Conservation (phyloP, 2,329 filamentous ascomycete genomes). For the Pestalotiopsis sp. region DNA sequence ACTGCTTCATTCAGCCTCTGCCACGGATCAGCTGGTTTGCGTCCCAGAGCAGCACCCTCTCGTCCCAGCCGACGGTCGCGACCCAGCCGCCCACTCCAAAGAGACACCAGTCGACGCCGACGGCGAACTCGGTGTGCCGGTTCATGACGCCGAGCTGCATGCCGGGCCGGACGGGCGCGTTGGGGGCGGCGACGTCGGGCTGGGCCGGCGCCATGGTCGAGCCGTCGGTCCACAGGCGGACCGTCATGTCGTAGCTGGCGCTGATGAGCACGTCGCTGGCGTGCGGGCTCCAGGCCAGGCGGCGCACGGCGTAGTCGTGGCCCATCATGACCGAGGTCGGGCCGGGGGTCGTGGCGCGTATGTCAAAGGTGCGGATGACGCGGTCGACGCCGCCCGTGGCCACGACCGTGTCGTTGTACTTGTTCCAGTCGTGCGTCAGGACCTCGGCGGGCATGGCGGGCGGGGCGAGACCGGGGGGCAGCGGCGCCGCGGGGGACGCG, state of each 20-base stretch:
- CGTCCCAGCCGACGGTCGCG: constrained; percentile 92
- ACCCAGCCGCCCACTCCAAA: constrained; percentile 97
- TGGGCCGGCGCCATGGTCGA: constrained; percentile 36
- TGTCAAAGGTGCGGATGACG: constrained; percentile 85
- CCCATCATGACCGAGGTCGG: constrained; percentile 75
- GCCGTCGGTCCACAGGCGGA: constrained; percentile 86
- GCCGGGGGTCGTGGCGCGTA: constrained; percentile 72
- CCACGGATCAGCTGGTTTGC: constrained; percentile 43
- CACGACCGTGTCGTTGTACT: constrained; percentile 83
- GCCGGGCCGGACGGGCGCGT: constrained; percentile 50
- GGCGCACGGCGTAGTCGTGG: constrained; percentile 87
- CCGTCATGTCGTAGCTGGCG: constrained; percentile 97
- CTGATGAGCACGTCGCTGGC: constrained; percentile 83
- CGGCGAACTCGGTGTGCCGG: constrained; percentile 91
- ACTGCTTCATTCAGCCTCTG: background rate
- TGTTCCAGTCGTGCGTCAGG: constrained; percentile 98
- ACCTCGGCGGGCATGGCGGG: constrained; percentile 71
- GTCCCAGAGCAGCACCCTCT: constrained; percentile 90
- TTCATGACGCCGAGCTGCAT: constrained; percentile 85
- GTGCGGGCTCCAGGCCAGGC: constrained; percentile 90
- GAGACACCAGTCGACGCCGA: constrained; percentile 95
- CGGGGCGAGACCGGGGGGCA: constrained; percentile 28
- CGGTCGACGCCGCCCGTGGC: constrained; percentile 90
- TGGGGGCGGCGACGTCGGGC: constrained; percentile 24
- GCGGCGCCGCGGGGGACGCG: constrained; percentile 54